These are phyloP conservation scores for Melaleuca quinquenervia DNA, from an alignment of 345 rosid species.

Conservation along the genomic window DNA sequence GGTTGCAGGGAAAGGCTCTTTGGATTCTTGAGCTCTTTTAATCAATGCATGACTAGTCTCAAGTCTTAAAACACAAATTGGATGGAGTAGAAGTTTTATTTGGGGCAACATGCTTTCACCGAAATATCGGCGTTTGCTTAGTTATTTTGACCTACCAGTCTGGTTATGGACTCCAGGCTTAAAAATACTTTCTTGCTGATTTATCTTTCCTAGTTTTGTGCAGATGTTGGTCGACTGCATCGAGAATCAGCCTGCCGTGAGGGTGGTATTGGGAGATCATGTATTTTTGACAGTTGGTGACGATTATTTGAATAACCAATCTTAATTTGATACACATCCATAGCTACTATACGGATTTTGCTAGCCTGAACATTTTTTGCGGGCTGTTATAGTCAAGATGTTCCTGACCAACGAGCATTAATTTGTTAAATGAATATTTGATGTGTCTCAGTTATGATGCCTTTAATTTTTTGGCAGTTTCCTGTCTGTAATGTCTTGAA, in stretches of 20 bases:
- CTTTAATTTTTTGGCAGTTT: neutral
- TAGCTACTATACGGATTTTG: neutral
- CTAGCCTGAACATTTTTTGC: neutral
- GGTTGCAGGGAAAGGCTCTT: neutral
- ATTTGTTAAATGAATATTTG: neutral
- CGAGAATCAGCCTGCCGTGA: slow-evolving; percentile 40
- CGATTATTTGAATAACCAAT: slow-evolving; percentile 10
- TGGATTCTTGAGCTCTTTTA: neutral
- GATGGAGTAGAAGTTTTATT: neutral
- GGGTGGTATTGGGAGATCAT: slow-evolving; percentile 44
- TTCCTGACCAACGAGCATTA: neutral
- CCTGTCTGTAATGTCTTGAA: neutral
- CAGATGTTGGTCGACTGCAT: slow-evolving; percentile 53
- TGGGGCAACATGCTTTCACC: neutral
- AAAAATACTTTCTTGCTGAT: neutral
- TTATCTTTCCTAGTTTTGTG: neutral
- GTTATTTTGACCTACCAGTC: neutral
- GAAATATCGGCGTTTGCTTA: neutral
- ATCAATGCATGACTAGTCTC: neutral
- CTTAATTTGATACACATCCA: neutral
- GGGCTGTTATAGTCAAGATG: neutral
- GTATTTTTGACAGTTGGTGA: slow-evolving; percentile 53
- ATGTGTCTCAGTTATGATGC: neutral
- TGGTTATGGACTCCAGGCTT: neutral
- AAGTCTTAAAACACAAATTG: neutral